Conservation (phyloP, 768 basidiomycete genomes). For the Neoboletus brunneissimus region DNA sequence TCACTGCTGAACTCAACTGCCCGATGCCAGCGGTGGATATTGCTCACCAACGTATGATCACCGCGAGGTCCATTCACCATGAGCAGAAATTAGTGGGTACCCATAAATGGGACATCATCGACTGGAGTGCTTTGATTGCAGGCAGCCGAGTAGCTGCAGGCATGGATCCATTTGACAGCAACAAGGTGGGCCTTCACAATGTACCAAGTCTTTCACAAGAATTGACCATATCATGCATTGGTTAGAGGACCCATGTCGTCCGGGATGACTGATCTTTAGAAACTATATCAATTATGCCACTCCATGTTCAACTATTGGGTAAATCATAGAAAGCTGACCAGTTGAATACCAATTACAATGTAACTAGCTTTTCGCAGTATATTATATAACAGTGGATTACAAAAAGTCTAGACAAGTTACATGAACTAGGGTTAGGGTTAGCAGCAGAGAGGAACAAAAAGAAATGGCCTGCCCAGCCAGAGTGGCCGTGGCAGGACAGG, state of each 20-base stretch:
- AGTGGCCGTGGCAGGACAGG: constrained; percentile 63
- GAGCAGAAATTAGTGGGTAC: constrained; percentile 43
- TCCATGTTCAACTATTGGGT: neutral
- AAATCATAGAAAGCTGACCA: neutral
- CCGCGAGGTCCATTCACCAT: constrained; percentile 70
- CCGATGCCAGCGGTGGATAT: constrained; percentile 72
- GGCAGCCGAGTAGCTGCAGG: constrained; percentile 77
- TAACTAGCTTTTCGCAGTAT: neutral
- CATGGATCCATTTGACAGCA: constrained; percentile 43
- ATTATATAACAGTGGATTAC: neutral
- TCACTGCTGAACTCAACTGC: constrained; percentile 61
- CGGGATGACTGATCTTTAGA: constrained; percentile 17
- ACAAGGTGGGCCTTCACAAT: constrained; percentile 22
- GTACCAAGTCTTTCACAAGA: neutral
- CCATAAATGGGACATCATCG: constrained; percentile 55
- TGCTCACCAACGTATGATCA: constrained; percentile 76
- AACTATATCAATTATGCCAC: neutral
- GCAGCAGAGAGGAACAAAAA: constrained; percentile 30
- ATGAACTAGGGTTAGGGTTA: constrained; percentile 47
- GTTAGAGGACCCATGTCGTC: constrained; percentile 21
- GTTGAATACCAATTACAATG: neutral
- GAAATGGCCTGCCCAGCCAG: constrained; percentile 47
- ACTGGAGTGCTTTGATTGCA: constrained; percentile 82
- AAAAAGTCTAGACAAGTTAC: neutral
- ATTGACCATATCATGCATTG: neutral